Evolutionary conservation across 805 yeast genomes (phyloP), one percentile per base, ranked within the genome.

Genomic region (Hanseniaspora singularis): DNA sequence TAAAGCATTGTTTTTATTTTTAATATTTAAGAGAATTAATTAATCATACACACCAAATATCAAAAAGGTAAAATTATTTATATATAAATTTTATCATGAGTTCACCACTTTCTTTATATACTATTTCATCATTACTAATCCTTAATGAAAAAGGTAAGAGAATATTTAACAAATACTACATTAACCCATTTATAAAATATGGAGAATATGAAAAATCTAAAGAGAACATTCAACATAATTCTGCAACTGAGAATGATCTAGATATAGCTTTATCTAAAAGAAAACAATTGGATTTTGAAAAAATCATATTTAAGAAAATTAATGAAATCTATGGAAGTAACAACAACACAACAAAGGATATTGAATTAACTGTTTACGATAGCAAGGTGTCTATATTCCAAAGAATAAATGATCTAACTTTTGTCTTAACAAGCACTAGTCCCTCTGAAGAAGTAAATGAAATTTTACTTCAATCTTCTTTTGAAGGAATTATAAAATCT

Each of bases 381-480:
- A 76, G 76, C 59, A 81, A 79, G 53, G 69, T 86, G 51, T 78
- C 88, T 33, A 80, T 86, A n/a, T 92, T 87, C 66, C 87, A 84
- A 63, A 94, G 87, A 63, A 68, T 74, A 50, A 72, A 84, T 46
- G 97, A 92, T 60, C 72, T 81, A 36, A 64, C 81, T 22, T 62
- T 92, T 47, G 77, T 81, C 54, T 60, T 88, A 40, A 74, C 86
- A 46, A 46, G 49, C 15, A 33, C 40, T 22, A 89, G 89, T 31
- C 53, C 60, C 8, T 74, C 74, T 27, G 61, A 81, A 49, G 79
- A 81, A 51, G 97, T 89, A 65, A 92, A 87, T 63, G 98, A 92
- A 66, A 67, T 79, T 26, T 68, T 87, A 64, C 66, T 89, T 33
- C 85, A 73, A 64, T 79, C 80, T 40, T 80, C 82, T 31, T 73